Percentiles rank a stretch among this genome's conserved stretches.
Conservation (phyloP, 306 rosid genomes). For the Pyrus communis region DNA sequence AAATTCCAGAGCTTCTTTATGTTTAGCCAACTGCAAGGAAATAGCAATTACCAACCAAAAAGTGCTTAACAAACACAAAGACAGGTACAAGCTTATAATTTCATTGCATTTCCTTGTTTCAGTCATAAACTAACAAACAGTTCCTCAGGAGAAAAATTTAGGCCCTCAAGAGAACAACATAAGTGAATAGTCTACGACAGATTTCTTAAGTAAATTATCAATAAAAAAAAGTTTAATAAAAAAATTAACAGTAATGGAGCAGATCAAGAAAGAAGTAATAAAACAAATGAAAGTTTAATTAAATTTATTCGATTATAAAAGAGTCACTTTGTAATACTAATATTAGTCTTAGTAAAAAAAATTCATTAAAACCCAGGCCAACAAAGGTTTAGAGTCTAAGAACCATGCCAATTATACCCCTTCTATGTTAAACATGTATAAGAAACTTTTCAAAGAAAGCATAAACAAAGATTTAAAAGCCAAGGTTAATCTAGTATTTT, state of each 20-base stretch:
- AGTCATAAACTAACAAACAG: background rate
- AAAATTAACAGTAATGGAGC: too few species aligned
- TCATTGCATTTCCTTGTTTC: constrained; percentile 6
- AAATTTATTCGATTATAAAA: too few species aligned
- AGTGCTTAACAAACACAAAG: constrained; percentile 1
- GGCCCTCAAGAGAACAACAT: background rate
- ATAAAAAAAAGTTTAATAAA: too few species aligned
- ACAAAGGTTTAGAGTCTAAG: background rate
- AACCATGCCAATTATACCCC: background rate
- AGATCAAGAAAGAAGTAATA: too few species aligned
- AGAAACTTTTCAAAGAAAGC: background rate
- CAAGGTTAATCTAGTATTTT: too few species aligned
- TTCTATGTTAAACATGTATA: background rate
- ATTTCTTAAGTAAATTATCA: background rate
- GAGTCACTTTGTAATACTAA: too few species aligned
- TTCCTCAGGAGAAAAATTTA: background rate
- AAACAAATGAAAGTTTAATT: too few species aligned
- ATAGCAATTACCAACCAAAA: constrained; percentile 13
- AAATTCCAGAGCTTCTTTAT: constrained; percentile 80
- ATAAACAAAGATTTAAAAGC: background rate
- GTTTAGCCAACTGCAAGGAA: constrained; percentile 68
- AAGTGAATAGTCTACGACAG: background rate
- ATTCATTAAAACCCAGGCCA: background rate
- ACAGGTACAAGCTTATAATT: background rate
- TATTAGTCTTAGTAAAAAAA: too few species aligned